These are phyloP conservation scores for Rhytidiadelphus loreus DNA, from an alignment of 225 moss, liverwort and hornwort species.

Conservation along the genomic window DNA sequence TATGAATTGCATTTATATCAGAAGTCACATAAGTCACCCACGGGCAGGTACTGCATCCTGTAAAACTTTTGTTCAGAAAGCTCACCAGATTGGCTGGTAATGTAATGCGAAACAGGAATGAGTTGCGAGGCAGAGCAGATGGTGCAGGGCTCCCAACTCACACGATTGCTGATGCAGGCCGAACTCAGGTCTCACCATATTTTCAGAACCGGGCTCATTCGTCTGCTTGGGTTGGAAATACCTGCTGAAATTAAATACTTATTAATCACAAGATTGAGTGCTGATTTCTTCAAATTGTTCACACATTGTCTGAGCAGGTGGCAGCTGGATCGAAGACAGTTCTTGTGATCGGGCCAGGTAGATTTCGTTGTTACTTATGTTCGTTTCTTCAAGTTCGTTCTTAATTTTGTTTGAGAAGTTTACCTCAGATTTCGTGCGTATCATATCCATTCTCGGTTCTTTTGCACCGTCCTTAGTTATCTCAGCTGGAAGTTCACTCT, in stretches of 20 bases:
- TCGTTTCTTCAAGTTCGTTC: not conserved
- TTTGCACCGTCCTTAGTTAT: not conserved
- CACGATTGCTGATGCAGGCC: slow-evolving; percentile 94
- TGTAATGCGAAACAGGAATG: slow-evolving; percentile 47
- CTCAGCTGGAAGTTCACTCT: not conserved
- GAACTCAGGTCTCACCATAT: slow-evolving; percentile 64
- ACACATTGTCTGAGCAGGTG: slow-evolving; percentile 46
- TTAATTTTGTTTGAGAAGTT: not conserved
- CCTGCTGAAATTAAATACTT: not conserved
- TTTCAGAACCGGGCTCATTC: not conserved
- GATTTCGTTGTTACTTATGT: not conserved
- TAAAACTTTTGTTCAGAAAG: not conserved
- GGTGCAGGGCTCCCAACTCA: slow-evolving; percentile 67
- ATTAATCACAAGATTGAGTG: not conserved
- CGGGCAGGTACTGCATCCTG: not conserved
- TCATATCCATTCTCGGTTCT: not conserved
- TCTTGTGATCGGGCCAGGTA: slow-evolving; percentile 97
- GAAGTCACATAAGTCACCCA: not conserved
- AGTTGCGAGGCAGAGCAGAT: slow-evolving; percentile 78
- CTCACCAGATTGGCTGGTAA: not conserved
- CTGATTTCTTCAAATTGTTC: not conserved
- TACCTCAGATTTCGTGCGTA: not conserved
- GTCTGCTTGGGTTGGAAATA: not conserved
- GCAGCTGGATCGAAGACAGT: slow-evolving; percentile 98
- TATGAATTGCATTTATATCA: not conserved